Conservation (phyloP, 2,329 filamentous ascomycete genomes). For the Tolypocladium paradoxum region DNA sequence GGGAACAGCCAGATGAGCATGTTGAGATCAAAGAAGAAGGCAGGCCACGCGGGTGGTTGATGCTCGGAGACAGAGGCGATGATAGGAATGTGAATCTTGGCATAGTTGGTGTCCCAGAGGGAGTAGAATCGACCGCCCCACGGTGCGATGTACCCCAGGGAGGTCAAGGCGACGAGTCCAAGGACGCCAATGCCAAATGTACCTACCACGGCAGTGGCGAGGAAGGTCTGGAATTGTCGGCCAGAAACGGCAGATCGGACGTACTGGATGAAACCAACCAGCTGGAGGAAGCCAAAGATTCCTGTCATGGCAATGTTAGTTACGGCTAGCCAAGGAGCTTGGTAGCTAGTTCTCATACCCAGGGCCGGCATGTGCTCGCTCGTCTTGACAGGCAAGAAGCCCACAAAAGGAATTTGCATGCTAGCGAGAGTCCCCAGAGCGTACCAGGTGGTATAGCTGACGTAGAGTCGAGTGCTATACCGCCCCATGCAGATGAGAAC, state of each 20-base stretch:
- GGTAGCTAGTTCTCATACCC: slow-evolving; percentile 42
- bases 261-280: slow-evolving; percentile 87
- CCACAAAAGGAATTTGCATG: slow-evolving; percentile 99
- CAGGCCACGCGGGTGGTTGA: slow-evolving; percentile 96
- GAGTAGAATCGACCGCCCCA: slow-evolving; percentile 99
- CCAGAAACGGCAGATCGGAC: slow-evolving; percentile 79
- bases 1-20: slow-evolving; percentile 99
- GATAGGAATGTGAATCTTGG: slow-evolving; percentile 98
- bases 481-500: slow-evolving; percentile 94
- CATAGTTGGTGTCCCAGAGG: slow-evolving; percentile 96
- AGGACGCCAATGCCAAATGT: slow-evolving; percentile 64
- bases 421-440: slow-evolving; percentile 89
- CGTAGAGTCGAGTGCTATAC: slow-evolving; percentile 88
- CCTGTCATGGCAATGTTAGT: slow-evolving; percentile 38
- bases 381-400: slow-evolving; percentile 90
- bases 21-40: slow-evolving; percentile 98
- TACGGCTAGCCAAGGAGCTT: not conserved
- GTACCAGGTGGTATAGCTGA: slow-evolving; percentile 98
- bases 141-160: slow-evolving; percentile 84
- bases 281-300: slow-evolving; percentile 89
- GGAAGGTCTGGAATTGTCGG: slow-evolving; percentile 87
- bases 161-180: slow-evolving; percentile 75
- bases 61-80: slow-evolving; percentile 99
- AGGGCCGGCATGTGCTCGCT: slow-evolving; percentile 98
- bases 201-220: slow-evolving; percentile 63